Percentiles rank a stretch among this genome's conserved stretches.
Evolutionary conservation across 148 eudicot genomes (phyloP).

Genomic region (Chenopodium quinoa): DNA sequence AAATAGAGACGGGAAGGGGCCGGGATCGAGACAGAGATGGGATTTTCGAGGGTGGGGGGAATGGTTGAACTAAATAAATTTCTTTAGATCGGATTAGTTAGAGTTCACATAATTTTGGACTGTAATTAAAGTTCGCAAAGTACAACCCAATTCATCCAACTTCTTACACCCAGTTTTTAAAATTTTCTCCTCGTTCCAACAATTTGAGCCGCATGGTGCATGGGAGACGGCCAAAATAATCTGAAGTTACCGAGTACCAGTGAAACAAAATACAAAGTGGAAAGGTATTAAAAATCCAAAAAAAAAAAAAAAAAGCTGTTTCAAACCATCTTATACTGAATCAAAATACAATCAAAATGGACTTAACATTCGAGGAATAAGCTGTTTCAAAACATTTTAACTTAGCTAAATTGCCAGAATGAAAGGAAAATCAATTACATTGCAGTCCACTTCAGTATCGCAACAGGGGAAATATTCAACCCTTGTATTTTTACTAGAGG

Average conservation of each 20-base stretch:
- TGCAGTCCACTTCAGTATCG: neutral
- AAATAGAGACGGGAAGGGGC: too few relatives aligned
- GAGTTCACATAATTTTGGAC: too few relatives aligned
- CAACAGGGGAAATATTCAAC: neutral
- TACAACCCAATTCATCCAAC: too few relatives aligned
- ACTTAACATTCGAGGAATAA: neutral
- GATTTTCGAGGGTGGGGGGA: too few relatives aligned
- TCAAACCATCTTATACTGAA: neutral
- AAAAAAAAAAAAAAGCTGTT: too few relatives aligned
- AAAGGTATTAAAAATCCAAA: too few relatives aligned
- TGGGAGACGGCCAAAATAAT: neutral
- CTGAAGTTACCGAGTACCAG: neutral
- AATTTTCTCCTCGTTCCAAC: neutral
- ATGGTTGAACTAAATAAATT: too few relatives aligned
- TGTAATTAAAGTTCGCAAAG: too few relatives aligned
- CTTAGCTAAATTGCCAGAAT: neutral
- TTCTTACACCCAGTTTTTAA: too few relatives aligned
- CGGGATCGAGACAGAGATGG: too few relatives aligned
- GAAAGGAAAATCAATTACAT: neutral
- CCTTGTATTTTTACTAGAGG: neutral
- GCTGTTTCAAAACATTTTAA: neutral
- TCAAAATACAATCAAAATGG: neutral
- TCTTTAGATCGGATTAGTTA: too few relatives aligned
- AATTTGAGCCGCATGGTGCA: neutral
- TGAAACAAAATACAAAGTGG: neutral